phyloP scores from a whole-genome alignment of 139 green algal genomes.

The Coelastrella sp. region DNA sequence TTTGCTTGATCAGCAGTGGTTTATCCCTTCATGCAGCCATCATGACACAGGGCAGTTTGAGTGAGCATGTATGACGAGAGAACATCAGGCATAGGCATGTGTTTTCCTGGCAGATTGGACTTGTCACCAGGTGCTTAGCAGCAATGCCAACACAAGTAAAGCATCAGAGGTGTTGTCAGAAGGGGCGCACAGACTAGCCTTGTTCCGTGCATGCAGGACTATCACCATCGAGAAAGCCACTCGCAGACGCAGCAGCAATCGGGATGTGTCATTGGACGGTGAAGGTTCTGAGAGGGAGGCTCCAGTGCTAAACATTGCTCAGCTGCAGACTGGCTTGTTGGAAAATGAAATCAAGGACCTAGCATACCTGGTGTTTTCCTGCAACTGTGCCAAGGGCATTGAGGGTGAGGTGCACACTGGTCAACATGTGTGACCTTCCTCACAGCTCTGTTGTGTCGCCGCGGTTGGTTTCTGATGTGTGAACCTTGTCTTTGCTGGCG shows the following conservation, averaged over 20 bases:
- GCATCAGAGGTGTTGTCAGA: too few species aligned
- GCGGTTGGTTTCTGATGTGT: too few species aligned
- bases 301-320: conserved; percentile 27
- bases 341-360: conserved; percentile 41
- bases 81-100: too few species aligned
- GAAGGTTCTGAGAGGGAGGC: conserved; percentile 27
- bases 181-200: too few species aligned
- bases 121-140: too few species aligned
- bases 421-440: too few species aligned
- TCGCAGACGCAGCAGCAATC: neutral
- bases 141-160: too few species aligned
- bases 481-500: too few species aligned
- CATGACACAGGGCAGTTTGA: too few species aligned
- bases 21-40: too few species aligned
- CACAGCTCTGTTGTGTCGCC: neutral
- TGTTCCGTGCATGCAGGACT: neutral
- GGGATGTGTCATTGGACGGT: neutral
- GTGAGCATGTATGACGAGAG: too few species aligned
- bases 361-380: conserved; percentile 45
- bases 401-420: conserved; percentile 18
- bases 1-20: neutral
- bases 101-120: too few species aligned
- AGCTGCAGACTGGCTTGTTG: conserved; percentile 35
- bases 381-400: neutral
- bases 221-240: neutral